Percentiles rank a stretch among this genome's conserved stretches.
These are phyloP conservation scores for Russula abietina DNA, from an alignment of 768 basidiomycete species.

Conservation along the genomic window DNA sequence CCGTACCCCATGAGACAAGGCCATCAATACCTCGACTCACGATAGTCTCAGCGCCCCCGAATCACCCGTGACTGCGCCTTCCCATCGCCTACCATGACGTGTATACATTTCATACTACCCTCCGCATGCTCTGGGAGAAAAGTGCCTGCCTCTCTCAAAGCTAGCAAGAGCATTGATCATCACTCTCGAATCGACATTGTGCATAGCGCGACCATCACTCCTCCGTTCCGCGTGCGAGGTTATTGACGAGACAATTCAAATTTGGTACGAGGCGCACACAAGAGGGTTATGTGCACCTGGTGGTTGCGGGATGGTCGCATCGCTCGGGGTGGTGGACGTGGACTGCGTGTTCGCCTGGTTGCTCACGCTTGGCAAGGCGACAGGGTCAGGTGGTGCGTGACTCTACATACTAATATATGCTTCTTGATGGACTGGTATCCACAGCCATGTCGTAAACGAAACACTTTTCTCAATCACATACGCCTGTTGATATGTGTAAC, in stretches of 20 bases:
- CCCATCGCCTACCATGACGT: conserved; percentile 70
- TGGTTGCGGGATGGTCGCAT: conserved; percentile 47
- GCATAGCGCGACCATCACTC: conserved; percentile 84
- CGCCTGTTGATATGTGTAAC: conserved; percentile 90
- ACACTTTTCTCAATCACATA: conserved; percentile 65
- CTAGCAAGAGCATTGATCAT: conserved; percentile 63
- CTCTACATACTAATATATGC: too few relatives aligned
- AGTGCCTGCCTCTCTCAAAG: conserved; percentile 58
- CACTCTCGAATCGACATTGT: conserved; percentile 67
- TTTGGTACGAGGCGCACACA: conserved; percentile 87
- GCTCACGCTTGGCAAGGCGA: too few relatives aligned
- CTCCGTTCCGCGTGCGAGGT: conserved; percentile 5
- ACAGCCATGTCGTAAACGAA: too few relatives aligned
- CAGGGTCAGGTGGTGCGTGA: too few relatives aligned
- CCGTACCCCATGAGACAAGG: conserved; percentile 73
- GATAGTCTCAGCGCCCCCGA: conserved; percentile 58
- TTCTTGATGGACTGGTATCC: too few relatives aligned
- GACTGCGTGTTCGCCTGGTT: too few relatives aligned
- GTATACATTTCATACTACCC: conserved; percentile 42
- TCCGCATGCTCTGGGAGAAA: conserved; percentile 47
- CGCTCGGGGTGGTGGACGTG: conserved; percentile 39
- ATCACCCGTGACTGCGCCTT: conserved; percentile 31
- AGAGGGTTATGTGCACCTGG: conserved; percentile 81
- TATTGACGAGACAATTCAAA: too few relatives aligned
- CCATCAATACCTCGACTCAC: conserved; percentile 88